These are phyloP conservation scores for Medicago arabica DNA, from an alignment of 306 rosid genomes.

Conservation along the genomic window DNA sequence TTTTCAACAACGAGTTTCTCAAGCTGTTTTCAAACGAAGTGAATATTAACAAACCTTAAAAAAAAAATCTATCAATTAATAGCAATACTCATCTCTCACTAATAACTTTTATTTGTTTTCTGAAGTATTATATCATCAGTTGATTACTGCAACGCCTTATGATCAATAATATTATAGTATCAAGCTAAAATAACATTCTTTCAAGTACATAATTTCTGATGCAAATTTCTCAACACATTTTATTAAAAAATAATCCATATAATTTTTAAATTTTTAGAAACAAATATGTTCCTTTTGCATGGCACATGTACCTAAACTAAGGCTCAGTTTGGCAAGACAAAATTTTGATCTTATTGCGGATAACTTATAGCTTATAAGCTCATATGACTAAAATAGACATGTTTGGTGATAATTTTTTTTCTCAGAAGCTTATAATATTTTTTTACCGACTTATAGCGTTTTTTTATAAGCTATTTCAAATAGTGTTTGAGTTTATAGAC, in stretches of 20 bases:
- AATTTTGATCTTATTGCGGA: no score
- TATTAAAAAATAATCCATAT: background rate
- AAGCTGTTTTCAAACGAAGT: constrained; percentile 64
- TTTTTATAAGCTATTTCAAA: no score
- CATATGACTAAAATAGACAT: no score
- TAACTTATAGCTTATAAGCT: no score
- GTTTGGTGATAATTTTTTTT: no score
- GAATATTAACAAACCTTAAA: constrained; percentile 21
- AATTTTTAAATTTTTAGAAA: no score
- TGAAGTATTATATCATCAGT: background rate
- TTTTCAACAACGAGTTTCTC: constrained; percentile 84
- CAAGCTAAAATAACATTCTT: background rate
- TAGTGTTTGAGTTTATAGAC: no score
- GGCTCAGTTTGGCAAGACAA: no score
- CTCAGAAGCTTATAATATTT: no score
- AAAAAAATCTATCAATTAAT: constrained; percentile 6
- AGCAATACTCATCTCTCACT: background rate
- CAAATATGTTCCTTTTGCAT: background rate
- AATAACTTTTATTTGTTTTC: background rate
- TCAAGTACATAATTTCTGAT: background rate
- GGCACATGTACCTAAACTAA: background rate
- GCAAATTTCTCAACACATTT: background rate
- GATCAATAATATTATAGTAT: background rate
- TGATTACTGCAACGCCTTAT: background rate
- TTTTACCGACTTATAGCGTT: no score